Evolutionary conservation across 257 asterid genomes (phyloP), one percentile per base, ranked within the genome.

Genomic region (Hygrophila difformis): DNA sequence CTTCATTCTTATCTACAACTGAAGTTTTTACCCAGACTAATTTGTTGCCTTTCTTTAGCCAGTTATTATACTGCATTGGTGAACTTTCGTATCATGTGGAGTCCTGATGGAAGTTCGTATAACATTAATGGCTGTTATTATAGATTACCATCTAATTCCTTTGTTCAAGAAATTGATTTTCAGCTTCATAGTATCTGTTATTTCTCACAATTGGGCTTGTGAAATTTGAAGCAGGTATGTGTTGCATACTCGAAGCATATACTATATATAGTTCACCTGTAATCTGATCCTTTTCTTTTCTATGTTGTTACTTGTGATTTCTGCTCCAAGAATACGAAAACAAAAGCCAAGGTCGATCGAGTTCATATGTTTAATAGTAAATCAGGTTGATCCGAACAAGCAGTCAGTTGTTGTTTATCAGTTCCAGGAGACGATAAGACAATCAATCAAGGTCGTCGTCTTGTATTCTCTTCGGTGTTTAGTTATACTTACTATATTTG

Each of bases 181-280:
- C n/a, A 8, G 31, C 0, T 26, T 26, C n/a, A n/a, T n/a, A n/a
- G 31, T 26, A 26, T 26, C n/a, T 26, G 8, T 26, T 3, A 26
- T 26, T 8, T 26, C 31, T 26, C 35, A 54, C 20, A 28, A n/a
- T 55, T 31, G 17, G n/a, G 20, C 26, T 56, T 56, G 18, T 38
- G 16, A 2, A 23, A 47, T 57, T 24, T 55, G 55, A 39, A 62
- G 26, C 64, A 81, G 93, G 85, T n/a, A n/a, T n/a, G n/a, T 56
- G 88, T 75, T 49, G 85, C 93, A 16, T 81, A 75, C 72, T 78
- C 93, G 8, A 78, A 72, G 68, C 82, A n/a, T n/a, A n/a, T n/a
- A n/a, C n/a, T n/a, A n/a, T n/a, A 75, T 76, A 75, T 78, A 55
- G 64, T 78, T 66, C 93, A 75, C 9, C 21, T 14, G 22, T 10